These are phyloP conservation scores for Neurospora intermedia DNA, from an alignment of 495 filamentous ascomycete species.

Conservation along the genomic window DNA sequence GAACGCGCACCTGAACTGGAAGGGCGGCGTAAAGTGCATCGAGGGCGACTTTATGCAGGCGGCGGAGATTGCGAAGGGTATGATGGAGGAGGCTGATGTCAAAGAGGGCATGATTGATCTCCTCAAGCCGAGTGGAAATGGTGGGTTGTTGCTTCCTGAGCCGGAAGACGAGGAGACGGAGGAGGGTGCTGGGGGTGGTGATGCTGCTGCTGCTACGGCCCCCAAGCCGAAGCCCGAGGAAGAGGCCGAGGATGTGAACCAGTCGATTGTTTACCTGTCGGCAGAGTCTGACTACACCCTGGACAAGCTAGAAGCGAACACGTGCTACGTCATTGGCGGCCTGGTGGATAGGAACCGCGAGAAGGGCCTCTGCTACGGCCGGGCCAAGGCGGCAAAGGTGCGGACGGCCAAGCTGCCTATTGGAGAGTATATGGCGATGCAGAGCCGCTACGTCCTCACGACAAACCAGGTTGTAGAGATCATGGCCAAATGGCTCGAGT, in stretches of 20 bases:
- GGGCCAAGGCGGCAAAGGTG: slow-evolving; percentile 61
- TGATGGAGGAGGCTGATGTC: slow-evolving; percentile 44
- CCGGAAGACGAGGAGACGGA: slow-evolving; percentile 11
- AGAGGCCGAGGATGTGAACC: slow-evolving; percentile 27
- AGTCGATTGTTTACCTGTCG: slow-evolving; percentile 68
- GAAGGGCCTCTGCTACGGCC: slow-evolving; percentile 85
- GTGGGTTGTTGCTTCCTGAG: slow-evolving; percentile 9
- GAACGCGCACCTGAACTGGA: slow-evolving; percentile 67
- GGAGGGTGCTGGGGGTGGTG: neutral
- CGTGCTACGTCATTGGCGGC: slow-evolving; percentile 86
- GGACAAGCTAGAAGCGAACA: slow-evolving; percentile 67
- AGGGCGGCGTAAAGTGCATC: slow-evolving; percentile 51
- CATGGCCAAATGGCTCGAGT: slow-evolving; percentile 84
- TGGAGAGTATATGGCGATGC: slow-evolving; percentile 83
- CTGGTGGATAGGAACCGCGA: slow-evolving; percentile 92
- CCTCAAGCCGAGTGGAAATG: slow-evolving; percentile 34
- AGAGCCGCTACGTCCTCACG: slow-evolving; percentile 67
- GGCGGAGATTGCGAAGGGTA: slow-evolving; percentile 44
- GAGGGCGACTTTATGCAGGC: slow-evolving; percentile 60
- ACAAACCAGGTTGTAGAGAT: slow-evolving; percentile 97
- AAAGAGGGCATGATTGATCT: slow-evolving; percentile 42
- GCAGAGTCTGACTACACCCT: slow-evolving; percentile 78
- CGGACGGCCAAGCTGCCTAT: slow-evolving; percentile 87
- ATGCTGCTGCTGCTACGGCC: neutral
- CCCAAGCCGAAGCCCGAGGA: slow-evolving; percentile 14